phyloP scores from a whole-genome alignment of 2,329 filamentous ascomycete species.

The Fusarium hostae region DNA sequence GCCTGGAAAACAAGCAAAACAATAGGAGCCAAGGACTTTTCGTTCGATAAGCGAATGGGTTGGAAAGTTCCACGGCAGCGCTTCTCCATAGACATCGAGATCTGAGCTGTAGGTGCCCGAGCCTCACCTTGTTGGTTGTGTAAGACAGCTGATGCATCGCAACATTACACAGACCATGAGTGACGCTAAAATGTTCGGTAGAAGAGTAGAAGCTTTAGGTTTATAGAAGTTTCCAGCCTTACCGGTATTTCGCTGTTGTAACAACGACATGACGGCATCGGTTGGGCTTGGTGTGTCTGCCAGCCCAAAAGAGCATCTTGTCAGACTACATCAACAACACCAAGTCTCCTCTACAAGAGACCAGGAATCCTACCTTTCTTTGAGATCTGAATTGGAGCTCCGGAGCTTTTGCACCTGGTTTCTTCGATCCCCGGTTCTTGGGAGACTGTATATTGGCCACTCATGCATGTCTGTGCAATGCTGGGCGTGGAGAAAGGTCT shows the following conservation, averaged over 20 bases:
- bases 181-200: not conserved
- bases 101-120: conserved; percentile 1
- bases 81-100: conserved; percentile 22
- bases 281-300: not conserved
- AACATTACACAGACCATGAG: not conserved
- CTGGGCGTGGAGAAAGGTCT: conserved; percentile 15
- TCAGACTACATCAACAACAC: conserved; percentile 1
- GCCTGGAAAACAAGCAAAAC: not conserved
- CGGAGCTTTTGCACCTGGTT: conserved; percentile 18
- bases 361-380: not conserved
- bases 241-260: not conserved
- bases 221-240: not conserved
- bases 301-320: not conserved
- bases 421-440: not conserved
- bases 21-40: conserved; percentile 1
- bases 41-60: not conserved
- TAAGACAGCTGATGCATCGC: not conserved
- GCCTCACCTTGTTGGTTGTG: not conserved
- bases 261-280: not conserved
- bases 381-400: not conserved
- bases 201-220: not conserved
- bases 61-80: conserved; percentile 22
- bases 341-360: not conserved
- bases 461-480: not conserved
- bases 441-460: not conserved